Evolutionary conservation across 2,329 filamentous ascomycete genomes (phyloP).

Genomic region (Fusarium multiceps): DNA sequence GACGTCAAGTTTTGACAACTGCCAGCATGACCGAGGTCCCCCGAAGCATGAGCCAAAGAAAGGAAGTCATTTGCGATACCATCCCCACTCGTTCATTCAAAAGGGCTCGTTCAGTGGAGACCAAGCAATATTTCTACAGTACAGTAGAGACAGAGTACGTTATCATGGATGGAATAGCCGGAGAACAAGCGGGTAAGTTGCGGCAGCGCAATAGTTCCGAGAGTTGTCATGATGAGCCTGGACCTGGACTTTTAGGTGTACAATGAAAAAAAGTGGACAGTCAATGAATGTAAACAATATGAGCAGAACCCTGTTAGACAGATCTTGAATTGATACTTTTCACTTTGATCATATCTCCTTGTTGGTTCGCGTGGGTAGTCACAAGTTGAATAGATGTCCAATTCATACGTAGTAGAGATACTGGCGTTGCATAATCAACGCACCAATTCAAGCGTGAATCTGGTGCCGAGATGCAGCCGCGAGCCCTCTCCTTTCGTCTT

Average conservation of each 20-base stretch:
- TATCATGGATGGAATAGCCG: slow-evolving; percentile 20
- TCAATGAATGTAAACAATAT: slow-evolving; percentile 1
- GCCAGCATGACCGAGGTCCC: slow-evolving; percentile 40
- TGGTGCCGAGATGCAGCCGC: slow-evolving; percentile 21
- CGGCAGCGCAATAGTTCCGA: slow-evolving; percentile 3
- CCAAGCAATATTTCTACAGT: background rate
- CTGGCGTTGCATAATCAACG: background rate
- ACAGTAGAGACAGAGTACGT: background rate
- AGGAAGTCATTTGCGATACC: background rate
- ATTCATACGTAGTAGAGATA: background rate
- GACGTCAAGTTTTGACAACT: slow-evolving; percentile 41
- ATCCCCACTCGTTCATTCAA: slow-evolving; percentile 24
- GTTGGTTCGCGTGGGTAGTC: background rate
- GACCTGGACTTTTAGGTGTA: background rate
- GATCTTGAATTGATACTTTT: slow-evolving; percentile 2
- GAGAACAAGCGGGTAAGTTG: slow-evolving; percentile 10
- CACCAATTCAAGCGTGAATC: slow-evolving; percentile 8
- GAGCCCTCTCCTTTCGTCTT: slow-evolving; percentile 16
- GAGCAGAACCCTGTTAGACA: background rate
- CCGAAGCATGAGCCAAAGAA: slow-evolving; percentile 35
- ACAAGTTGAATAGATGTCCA: background rate
- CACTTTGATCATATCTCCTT: slow-evolving; percentile 1
- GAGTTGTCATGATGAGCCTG: slow-evolving; percentile 36
- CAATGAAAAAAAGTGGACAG: background rate
- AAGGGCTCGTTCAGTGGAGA: slow-evolving; percentile 23